Base-by-base conservation (phyloP, 2,329 filamentous ascomycete species). In the Fusarium sp. region DNA sequence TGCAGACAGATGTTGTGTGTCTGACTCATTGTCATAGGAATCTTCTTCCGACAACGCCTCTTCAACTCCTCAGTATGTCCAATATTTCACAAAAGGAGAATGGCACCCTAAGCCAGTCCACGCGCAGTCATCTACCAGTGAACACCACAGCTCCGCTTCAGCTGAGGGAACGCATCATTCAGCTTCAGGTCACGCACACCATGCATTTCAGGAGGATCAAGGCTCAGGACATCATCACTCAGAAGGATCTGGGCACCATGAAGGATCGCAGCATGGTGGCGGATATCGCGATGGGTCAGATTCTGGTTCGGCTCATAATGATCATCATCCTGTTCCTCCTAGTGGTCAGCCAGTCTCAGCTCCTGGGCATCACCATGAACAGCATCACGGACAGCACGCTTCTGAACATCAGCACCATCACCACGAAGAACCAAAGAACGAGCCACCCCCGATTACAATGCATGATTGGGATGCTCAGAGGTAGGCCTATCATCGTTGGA, bases 81-180 rank as follows among this genome's bases (percentile, higher is more conserved):
- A 86, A 74, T 87, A 87, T 73, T 84, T 87, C 63, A 87, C 87
- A 31, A 87, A 86, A 73, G 87, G 87, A 69, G 87, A 89, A 82
- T 88, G 70, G 82, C 83, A 62, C 37, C 77, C 76, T 45, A 54
- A 65, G 31, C 38, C 66, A 60, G 48, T 66, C 39, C 61, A 71
- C n/a, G 64, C 54, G 42, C 75, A 73, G 62, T 65, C 73, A 72
- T 58, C 63, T 63, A 65, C 58, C 51, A 60, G 58, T 49, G 73
- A 77, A 54, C 66, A 78, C 69, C 54, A 79, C 37, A 64, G 77
- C 39, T 74, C 78, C 35, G 56, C 57, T 60, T 54, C 66, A 57
- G 35, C 44, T 18, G 29, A 51, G 64, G 63, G 45, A 4, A 49
- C 19, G 23, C 51, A 60, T 62, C 76, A 78, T 60, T 61, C 76